Evolutionary conservation across 345 rosid genomes (phyloP).

Genomic region (Rhodamnia argentea): DNA sequence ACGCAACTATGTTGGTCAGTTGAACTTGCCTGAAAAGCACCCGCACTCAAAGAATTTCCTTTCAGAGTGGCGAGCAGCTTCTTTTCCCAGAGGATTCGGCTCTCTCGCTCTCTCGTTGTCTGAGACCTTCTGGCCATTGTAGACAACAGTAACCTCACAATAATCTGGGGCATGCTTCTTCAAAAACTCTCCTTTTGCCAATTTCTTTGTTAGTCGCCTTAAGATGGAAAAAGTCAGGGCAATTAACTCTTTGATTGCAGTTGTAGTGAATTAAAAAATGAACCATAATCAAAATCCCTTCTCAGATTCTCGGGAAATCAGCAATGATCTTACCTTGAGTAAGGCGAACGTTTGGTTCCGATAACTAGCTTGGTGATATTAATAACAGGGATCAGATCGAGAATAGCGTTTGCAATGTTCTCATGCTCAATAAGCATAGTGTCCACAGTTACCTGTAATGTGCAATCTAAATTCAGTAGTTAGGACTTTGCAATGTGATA

Average conservation of each 20-base stretch:
- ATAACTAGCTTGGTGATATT: constrained; percentile 46
- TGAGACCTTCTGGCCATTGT: constrained; percentile 21
- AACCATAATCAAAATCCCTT: not conserved
- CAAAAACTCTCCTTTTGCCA: constrained; percentile 29
- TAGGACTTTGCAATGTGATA: not conserved
- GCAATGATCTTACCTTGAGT: constrained; percentile 19
- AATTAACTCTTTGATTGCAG: not conserved
- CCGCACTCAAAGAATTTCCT: constrained; percentile 22
- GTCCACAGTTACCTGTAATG: constrained; percentile 39
- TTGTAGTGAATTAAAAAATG: not conserved
- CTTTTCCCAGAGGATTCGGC: not conserved
- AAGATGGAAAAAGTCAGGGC: not conserved
- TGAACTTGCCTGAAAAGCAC: constrained; percentile 32
- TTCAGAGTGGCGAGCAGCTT: not conserved
- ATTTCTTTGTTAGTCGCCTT: constrained; percentile 22
- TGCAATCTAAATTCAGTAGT: not conserved
- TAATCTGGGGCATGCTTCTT: constrained; percentile 44
- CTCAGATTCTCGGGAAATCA: not conserved
- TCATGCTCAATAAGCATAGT: constrained; percentile 44
- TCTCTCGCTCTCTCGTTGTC: constrained; percentile 2
- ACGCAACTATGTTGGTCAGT: not conserved
- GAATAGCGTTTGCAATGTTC: constrained; percentile 28
- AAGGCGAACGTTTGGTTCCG: constrained; percentile 30
- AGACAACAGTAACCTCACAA: constrained; percentile 36
- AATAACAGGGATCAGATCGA: constrained; percentile 53